Conservation (phyloP, 2,329 filamentous ascomycete genomes). For the Cytospora mali region DNA sequence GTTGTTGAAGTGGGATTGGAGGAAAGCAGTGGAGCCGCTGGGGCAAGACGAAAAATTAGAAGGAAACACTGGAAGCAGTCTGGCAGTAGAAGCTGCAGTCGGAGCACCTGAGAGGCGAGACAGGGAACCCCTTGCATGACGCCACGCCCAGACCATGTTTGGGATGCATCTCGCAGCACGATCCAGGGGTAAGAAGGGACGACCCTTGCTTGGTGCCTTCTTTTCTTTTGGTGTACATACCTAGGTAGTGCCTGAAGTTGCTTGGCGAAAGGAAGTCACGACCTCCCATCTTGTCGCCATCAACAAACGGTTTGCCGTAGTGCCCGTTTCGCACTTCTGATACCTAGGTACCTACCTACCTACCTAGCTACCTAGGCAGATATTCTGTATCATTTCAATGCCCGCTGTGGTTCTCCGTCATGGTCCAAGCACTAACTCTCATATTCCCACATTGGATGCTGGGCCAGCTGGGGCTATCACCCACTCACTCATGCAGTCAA, state of each 20-base stretch:
- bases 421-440: background rate
- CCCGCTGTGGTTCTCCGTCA: background rate
- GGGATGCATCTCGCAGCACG: slow-evolving; percentile 15
- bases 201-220: slow-evolving; percentile 1
- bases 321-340: background rate
- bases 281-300: background rate
- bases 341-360: background rate
- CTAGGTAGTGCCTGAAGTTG: too few species aligned
- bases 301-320: background rate
- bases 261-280: too few species aligned
- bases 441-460: too few species aligned
- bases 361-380: background rate
- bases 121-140: slow-evolving; percentile 20
- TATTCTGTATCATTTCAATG: background rate
- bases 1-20: background rate
- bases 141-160: slow-evolving; percentile 8
- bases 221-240: background rate
- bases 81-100: slow-evolving; percentile 1
- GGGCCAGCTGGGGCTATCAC: too few species aligned
- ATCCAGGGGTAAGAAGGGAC: slow-evolving; percentile 13
- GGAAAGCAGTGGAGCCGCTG: slow-evolving; percentile 12
- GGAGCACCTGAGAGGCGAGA: slow-evolving; percentile 11
- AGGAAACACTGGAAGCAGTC: too few species aligned
- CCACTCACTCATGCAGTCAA: background rate
- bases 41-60: slow-evolving; percentile 15